phyloP scores from a whole-genome alignment of 2,329 filamentous ascomycete species.

The Xylariaceae sp. region DNA sequence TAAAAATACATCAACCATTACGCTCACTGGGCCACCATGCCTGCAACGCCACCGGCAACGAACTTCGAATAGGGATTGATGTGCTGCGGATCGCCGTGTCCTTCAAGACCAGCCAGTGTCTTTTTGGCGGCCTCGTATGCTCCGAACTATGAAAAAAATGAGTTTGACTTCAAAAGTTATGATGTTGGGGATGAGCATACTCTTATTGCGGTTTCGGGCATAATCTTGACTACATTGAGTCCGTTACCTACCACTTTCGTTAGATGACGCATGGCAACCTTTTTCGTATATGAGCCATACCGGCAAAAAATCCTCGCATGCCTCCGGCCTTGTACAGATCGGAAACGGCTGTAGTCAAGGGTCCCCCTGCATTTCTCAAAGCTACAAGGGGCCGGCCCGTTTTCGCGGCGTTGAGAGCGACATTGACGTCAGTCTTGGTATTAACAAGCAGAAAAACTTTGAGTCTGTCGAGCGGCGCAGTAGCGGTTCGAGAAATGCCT shows the following conservation, averaged over 20 bases:
- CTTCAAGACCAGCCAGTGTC: constrained; percentile 79
- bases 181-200: constrained; percentile 25
- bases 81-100: constrained; percentile 73
- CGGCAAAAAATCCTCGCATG: constrained; percentile 85
- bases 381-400: constrained; percentile 64
- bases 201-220: constrained; percentile 97
- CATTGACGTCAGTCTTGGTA: constrained; percentile 58
- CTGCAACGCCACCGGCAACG: constrained; percentile 81
- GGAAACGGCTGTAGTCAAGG: constrained; percentile 68
- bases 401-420: constrained; percentile 61
- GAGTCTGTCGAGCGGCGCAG: constrained; percentile 90
- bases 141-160: constrained; percentile 59
- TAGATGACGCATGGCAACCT: constrained; percentile 2
- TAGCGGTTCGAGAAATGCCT: constrained; percentile 90
- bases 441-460: constrained; percentile 98
- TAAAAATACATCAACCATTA: constrained; percentile 3
- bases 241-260: constrained; percentile 69
- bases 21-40: constrained; percentile 85
- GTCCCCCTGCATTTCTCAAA: constrained; percentile 61
- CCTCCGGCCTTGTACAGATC: constrained; percentile 85
- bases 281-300: constrained; percentile 45
- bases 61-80: constrained; percentile 88
- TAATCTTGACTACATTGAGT: constrained; percentile 93
- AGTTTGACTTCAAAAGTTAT: constrained; percentile 8
- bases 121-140: constrained; percentile 95